Evolutionary conservation across 352 stramenopile genomes (phyloP), one percentile per base, ranked within the genome.

Genomic region (Globisporangium cylindrosporum): DNA sequence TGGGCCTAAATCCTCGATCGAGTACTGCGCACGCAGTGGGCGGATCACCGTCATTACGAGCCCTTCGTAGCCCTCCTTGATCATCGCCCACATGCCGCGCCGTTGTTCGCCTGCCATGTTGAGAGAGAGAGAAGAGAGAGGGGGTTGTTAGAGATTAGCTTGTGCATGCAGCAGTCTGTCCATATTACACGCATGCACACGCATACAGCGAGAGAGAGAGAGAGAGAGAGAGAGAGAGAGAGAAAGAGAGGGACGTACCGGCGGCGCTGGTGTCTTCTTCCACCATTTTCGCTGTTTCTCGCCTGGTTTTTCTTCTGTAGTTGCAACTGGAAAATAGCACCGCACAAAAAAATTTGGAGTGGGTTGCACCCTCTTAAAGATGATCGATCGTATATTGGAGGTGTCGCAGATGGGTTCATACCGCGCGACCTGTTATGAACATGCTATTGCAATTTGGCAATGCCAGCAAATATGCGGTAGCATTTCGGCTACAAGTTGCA

Each of bases 21-120:
- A 41, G 34, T 41, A 41, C 8, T 41, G 34, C 34, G 34, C 34
- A 8, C 34, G 34, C 34, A 41, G 34, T 4, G 88, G 88, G 3
- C 88, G 85, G 62, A 95, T 93, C 18, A 95, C 88, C 5, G 86
- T 93, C 53, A 80, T 86, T 59, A 95, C 85, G 15, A 95, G 86
- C 0, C 84, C 80, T 66, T 95, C 82, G 75, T 95, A 95, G 10
- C 84, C 85, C 62, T 92, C 80, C 59, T 92, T 93, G 70, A 93
- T 84, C 76, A 90, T 90, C 14, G 81, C 73, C 86, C 85, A 93
- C 76, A 95, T 84, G 62, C 88, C 75, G n/a, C 84, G 81, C n/a
- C 78, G 78, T 29, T 90, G 60, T 43, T 66, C 60, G n/a, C 60
- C 43, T 41, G 22, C 20, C 48, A 14, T 9, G 12, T 41, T 41